These are phyloP conservation scores for Ampelomyces quisqualis DNA, from an alignment of 2,329 filamentous ascomycete genomes.

Conservation along the genomic window DNA sequence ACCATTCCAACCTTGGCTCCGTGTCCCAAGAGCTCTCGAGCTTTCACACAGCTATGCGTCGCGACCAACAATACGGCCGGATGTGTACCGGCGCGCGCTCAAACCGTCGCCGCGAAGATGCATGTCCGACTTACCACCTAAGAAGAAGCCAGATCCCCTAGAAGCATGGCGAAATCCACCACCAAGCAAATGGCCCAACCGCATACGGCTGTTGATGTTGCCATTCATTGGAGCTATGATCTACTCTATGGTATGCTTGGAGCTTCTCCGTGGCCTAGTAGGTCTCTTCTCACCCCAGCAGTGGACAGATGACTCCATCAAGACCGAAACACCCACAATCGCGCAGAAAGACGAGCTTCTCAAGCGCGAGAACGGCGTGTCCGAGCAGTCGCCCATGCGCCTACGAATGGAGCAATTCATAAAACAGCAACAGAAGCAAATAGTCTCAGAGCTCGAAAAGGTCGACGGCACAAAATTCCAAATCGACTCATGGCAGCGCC, in stretches of 20 bases:
- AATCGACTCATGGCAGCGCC: constrained; percentile 81
- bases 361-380: constrained; percentile 76
- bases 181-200: constrained; percentile 42
- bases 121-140: constrained; percentile 22
- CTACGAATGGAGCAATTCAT: constrained; percentile 97
- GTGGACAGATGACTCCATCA: constrained; percentile 43
- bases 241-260: constrained; percentile 58
- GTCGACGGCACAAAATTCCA: constrained; percentile 82
- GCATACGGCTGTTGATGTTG: constrained; percentile 50
- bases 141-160: constrained; percentile 31
- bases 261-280: background rate
- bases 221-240: constrained; percentile 56
- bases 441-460: constrained; percentile 77
- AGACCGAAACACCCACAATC: constrained; percentile 66
- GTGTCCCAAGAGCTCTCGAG: constrained; percentile 30
- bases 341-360: constrained; percentile 80
- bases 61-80: constrained; percentile 21
- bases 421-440: constrained; percentile 85
- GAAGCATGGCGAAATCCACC: constrained; percentile 39
- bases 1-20: constrained; percentile 28
- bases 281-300: constrained; percentile 14
- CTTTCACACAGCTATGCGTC: constrained; percentile 29
- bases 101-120: constrained; percentile 18
- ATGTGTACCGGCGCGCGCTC: constrained; percentile 10
- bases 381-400: constrained; percentile 84